A percentile compares a stretch with the other conserved stretches of the same genome.
phyloP scores from a whole-genome alignment of 192 early-diverging fungal species.

The Backusella tuberculispora region DNA sequence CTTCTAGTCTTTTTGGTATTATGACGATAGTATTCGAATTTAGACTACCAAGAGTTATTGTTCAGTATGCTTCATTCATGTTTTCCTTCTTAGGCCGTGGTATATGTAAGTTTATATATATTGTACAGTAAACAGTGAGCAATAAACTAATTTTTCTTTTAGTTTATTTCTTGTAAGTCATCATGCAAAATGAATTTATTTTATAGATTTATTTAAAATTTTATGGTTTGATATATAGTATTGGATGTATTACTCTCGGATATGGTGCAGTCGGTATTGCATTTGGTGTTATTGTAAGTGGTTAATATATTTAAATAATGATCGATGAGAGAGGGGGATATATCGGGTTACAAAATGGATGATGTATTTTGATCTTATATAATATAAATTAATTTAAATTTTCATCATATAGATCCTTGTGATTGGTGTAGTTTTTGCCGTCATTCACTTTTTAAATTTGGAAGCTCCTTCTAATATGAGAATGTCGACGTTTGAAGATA shows the following conservation, averaged over 20 bases:
- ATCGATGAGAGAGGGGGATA: no score
- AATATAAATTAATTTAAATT: background rate
- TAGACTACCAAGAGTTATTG: constrained; percentile 25
- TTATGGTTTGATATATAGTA: constrained; percentile 12
- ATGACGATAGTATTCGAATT: constrained; percentile 40
- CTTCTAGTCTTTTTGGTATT: constrained; percentile 37
- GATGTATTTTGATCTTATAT: background rate
- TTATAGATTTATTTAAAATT: background rate
- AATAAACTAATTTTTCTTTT: constrained; percentile 6
- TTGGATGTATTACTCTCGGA: constrained; percentile 40
- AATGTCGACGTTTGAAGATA: constrained; percentile 26
- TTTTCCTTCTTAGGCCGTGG: constrained; percentile 46
- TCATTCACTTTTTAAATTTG: constrained; percentile 28
- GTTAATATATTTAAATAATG: background rate
- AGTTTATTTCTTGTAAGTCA: constrained; percentile 32
- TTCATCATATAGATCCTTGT: constrained; percentile 18
- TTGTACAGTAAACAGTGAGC: background rate
- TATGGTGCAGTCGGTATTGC: constrained; percentile 29
- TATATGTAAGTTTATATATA: constrained; percentile 32
- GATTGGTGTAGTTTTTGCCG: constrained; percentile 23
- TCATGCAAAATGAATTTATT: background rate
- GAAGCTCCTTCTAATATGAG: constrained; percentile 38
- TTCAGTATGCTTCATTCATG: constrained; percentile 43
- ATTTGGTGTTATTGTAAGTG: constrained; percentile 44
- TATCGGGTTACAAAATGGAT: background rate